These are phyloP conservation scores for Thermothielavioides terrestris DNA, from an alignment of 495 filamentous ascomycete genomes.

Conservation along the genomic window DNA sequence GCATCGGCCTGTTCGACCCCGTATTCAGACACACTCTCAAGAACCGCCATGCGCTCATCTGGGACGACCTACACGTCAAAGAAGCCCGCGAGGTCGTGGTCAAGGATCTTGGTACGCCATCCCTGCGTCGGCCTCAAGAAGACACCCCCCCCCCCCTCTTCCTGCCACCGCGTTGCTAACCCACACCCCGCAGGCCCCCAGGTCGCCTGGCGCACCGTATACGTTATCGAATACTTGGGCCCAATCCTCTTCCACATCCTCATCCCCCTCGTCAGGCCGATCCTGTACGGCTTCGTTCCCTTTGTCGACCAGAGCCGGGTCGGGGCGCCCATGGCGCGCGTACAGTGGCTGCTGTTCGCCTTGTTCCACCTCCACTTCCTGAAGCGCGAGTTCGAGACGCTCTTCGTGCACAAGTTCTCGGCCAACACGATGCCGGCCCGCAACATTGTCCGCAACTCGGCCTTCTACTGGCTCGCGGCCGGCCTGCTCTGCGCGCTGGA, in stretches of 20 bases:
- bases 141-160: background rate
- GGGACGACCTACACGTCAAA: constrained; percentile 55
- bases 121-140: background rate
- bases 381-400: constrained; percentile 90
- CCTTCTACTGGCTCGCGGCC: constrained; percentile 80
- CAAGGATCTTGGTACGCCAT: constrained; percentile 77
- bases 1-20: constrained; percentile 63
- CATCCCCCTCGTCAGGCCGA: constrained; percentile 59
- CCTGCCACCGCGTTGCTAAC: constrained; percentile 8
- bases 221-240: constrained; percentile 87
- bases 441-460: constrained; percentile 86
- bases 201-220: constrained; percentile 89
- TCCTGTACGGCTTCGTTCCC: constrained; percentile 58
- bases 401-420: constrained; percentile 94
- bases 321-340: constrained; percentile 43
- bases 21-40: constrained; percentile 54
- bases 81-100: constrained; percentile 69
- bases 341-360: constrained; percentile 61
- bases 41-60: constrained; percentile 45
- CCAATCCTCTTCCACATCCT: constrained; percentile 79
- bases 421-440: constrained; percentile 79
- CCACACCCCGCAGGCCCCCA: constrained; percentile 57
- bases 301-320: constrained; percentile 34
- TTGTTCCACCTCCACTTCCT: constrained; percentile 76
- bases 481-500: constrained; percentile 77